Evolutionary conservation across 163 green algal species (phyloP).

Genomic region (Scenedesmus sp.): DNA sequence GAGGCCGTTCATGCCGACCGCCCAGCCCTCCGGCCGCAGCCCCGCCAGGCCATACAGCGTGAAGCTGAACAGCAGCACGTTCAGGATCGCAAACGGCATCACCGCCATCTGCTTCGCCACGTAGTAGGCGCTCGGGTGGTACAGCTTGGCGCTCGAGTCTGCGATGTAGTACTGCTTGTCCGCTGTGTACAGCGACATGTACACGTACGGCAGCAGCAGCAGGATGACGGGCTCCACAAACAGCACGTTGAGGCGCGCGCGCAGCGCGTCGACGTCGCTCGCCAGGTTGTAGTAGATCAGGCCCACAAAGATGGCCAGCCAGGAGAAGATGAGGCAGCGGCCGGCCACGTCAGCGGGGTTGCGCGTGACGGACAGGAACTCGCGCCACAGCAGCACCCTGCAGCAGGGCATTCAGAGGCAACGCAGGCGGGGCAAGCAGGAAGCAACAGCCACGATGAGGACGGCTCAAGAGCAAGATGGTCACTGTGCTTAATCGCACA

Average conservation of each 20-base stretch:
- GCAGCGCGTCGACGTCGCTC: conserved; percentile 5
- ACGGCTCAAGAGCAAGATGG: no score
- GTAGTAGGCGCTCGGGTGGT: conserved; percentile 59
- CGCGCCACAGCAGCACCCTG: conserved; percentile 56
- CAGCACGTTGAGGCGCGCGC: conserved; percentile 56
- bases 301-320: conserved; percentile 64
- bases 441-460: not conserved
- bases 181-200: conserved; percentile 72
- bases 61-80: conserved; percentile 57
- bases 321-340: conserved; percentile 73
- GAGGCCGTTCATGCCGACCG: conserved; percentile 38
- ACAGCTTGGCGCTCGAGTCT: conserved; percentile 58
- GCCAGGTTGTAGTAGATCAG: conserved; percentile 63
- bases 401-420: not conserved
- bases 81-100: conserved; percentile 61
- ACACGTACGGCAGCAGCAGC: conserved; percentile 73
- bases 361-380: conserved; percentile 58
- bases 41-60: conserved; percentile 66
- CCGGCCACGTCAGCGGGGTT: conserved; percentile 72
- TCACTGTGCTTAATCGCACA: no score
- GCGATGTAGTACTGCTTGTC: conserved; percentile 64
- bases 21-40: conserved; percentile 16
- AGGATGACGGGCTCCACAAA: conserved; percentile 59
- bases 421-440: not conserved
- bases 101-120: conserved; percentile 57